Base-by-base conservation (phyloP, 2,329 filamentous ascomycete species). In the Myotisia sp. region DNA sequence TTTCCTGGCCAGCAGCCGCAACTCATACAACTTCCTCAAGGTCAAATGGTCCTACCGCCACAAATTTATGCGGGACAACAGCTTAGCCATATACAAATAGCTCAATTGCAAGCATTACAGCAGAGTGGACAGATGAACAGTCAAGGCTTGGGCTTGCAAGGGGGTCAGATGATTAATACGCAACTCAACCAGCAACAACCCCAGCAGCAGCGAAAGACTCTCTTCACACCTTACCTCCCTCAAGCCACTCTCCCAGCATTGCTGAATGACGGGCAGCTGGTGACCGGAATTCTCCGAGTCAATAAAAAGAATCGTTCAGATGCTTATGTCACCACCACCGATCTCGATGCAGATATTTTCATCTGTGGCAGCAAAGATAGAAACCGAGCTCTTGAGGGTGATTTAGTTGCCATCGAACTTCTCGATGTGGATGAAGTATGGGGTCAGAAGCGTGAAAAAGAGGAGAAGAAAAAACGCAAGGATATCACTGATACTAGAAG, bases 221-320 rank as follows among this genome's bases (percentile, higher is more conserved):
- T 98, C 14, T 98, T 98, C 64, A 95, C 90, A 48, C 90, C 90
- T 42, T 98, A 98, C 52, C 72, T 98, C 33, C 87, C 90, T 10
- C 90, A 98, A 57, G 87, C 87, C 5, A 92, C 80, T 38, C 69
- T 98, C 13, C 90, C 90, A 38, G 87, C 86, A 33, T 71, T 98
- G 24, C 73, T 95, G 38, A 78, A 75, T 40, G 84, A 94, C 51
- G 90, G 90, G 12, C 85, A 93, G 59, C 77, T 98, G 38, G 90
- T 98, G 36, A 87, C 87, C 41, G 90, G 90, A 64, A 85, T 94
- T 47, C 78, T 98, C 34, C 82, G 90, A 40, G 90, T 98, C 45
- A 98, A 98, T 73, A 98, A 95, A 69, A 98, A 98, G 70, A 98
- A 98, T 62, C 79, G 90, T 43, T 95, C 87, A 49, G 90, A 98